Base-by-base conservation (phyloP, 2,329 filamentous ascomycete species). In the Phaeosphaeria sp. region DNA sequence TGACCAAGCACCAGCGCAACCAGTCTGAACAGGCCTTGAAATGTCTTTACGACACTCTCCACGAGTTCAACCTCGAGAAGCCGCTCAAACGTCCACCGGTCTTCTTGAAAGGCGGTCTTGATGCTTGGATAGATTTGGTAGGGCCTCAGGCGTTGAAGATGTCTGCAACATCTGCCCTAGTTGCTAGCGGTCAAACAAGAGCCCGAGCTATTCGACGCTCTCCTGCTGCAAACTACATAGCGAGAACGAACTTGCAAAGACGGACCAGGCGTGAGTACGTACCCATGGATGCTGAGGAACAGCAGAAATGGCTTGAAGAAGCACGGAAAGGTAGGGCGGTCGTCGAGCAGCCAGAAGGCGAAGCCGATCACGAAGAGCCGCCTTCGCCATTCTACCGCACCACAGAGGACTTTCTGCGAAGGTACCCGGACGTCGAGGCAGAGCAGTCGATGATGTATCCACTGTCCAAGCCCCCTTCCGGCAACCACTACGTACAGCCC, bases 51-150 rank as follows among this genome's bases (percentile, higher is more conserved):
- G 89, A 92, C 61, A 93, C 94, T 0, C 80, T 99, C 3, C 88
- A 89, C 52, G 89, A 95, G 56, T 96, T 93, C 77, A 96, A 93
- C 65, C 90, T 90, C 56, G 88, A 89, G 17, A 91, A 90, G 65
- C 89, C 89, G 10, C 79, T 96, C 30, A 89, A 87, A 56, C 83
- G 87, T 23, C 84, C 85, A 2, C 93, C 94, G 0, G 90, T 92
- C 54, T 82, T 99, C 30, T 81, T 99, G 1, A 81, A 85, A 52
- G 95, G 95, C 18, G 95, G 95, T 0, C 77, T 99, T 11, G 87
- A 93, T 66, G 91, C 92, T 4, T 99, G 95, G 95, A 80, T 88
- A 18, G 89, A 95, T 68, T 78, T 95, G n/a, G 83, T 97, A 68
- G 94, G 95, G 1, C 79, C 82, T 13, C 84, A 88, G 52, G 88